phyloP scores from a whole-genome alignment of 2,329 filamentous ascomycete species.

The Teratosphaeria destructans region DNA sequence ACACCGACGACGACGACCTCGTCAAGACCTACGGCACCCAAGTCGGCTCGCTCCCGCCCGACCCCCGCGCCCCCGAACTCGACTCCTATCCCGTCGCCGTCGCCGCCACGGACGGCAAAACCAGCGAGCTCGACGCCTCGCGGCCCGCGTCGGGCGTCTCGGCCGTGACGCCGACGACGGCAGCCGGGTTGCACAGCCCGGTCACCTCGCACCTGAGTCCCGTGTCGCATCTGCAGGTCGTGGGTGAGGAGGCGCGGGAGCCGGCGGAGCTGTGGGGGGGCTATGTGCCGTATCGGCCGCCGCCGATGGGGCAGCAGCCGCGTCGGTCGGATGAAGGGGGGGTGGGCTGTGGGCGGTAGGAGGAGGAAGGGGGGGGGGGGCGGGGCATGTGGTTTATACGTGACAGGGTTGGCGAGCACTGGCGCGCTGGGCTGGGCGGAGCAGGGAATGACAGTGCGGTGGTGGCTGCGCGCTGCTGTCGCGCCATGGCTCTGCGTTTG shows the following conservation, averaged over 20 bases:
- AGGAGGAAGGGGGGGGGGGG: background rate
- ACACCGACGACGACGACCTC: conserved; percentile 1
- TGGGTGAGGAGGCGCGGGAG: conserved; percentile 4
- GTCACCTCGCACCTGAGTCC: background rate
- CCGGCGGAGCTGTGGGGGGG: conserved; percentile 10
- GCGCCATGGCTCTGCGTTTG: no score
- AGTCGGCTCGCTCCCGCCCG: conserved; percentile 7
- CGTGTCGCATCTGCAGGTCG: background rate
- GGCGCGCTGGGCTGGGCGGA: background rate
- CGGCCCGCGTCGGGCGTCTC: background rate
- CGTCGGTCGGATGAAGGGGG: background rate
- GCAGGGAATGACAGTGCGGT: no score
- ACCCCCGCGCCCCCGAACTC: conserved; percentile 10
- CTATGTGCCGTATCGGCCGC: conserved; percentile 9
- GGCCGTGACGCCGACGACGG: background rate
- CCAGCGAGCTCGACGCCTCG: conserved; percentile 8
- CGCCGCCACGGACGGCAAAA: conserved; percentile 1
- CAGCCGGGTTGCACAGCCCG: background rate
- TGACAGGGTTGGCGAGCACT: background rate
- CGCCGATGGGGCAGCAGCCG: background rate
- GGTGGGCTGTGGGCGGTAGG: background rate
- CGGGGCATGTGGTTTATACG: background rate
- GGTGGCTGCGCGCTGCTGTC: no score
- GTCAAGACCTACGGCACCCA: conserved; percentile 4
- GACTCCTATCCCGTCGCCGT: conserved; percentile 9